Evolutionary conservation across 1,139 yeast species (phyloP), one percentile per base, ranked within the genome.

Genomic region (Candida gigantensis): DNA sequence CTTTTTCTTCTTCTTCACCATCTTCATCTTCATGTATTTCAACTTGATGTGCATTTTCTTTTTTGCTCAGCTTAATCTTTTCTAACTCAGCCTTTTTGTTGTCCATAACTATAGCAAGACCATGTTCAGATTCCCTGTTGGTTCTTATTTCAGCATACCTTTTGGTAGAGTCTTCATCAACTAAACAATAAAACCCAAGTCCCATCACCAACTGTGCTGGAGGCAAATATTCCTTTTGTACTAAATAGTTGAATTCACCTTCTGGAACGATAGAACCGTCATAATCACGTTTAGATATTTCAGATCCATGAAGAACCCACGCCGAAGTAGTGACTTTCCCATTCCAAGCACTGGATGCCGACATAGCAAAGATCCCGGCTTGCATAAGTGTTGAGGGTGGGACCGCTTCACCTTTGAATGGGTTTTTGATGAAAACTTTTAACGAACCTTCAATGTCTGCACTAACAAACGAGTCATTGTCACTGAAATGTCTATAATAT

Each of bases 131-230:
- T 44, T 74, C 76, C 42, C 66, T 67, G 4, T 55, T 47, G 3
- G 51, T 29, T 42, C 80, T 62, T 7, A 51, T 47, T 5, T 58
- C 60, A 23, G 62, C 62, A 38, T 77, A 72, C 40, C 63, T 67
- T 14, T 54, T 55, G 3, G 74, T 59, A 1, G 81, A 68, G 11
- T 65, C 77, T 34, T 77, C 82, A 47, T 79, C 81, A 5, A 82
- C 77, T 37, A 84, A 65, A 84, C 94, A 86, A 42, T 86, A 57
- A 41, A 92, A 74, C 0, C 87, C 97, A 45, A 89, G 70, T 0
- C 98, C 98, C 95, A 92, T 84, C 1, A 82, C 90, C 50, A 89
- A 60, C 50, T 83, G 95, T 11, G 82, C 74, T 1, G 97, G 96
- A 0, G 96, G 95, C 50, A 90, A 65, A 45, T 65, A 77, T 17